Base-by-base conservation (phyloP, 2,329 filamentous ascomycete genomes). In the Elsinoe fawcettii region DNA sequence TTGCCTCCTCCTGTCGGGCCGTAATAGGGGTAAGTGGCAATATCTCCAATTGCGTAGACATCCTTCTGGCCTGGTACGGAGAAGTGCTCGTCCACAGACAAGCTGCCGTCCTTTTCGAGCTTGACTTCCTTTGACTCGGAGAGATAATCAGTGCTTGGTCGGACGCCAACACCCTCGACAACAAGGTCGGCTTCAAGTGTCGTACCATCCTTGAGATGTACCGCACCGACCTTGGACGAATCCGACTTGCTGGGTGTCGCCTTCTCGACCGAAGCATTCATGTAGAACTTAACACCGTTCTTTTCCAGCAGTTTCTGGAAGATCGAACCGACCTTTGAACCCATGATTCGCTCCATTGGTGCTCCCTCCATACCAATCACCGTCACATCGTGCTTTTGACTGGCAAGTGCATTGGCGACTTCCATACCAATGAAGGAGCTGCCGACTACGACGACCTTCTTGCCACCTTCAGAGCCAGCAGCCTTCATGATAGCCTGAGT, bases 371-470 rank as follows among this genome's bases (percentile, higher is more conserved):
- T 92, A 36, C 93, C 93, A 20, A 99, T 77, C 39, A 97, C 83
- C 6, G 87, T 87, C 14, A 99, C 90, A 7, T 85, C 75, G 70
- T 99, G 95, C 65, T 87, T 86, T 65, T 86, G 87, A 44, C 81
- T 74, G 0, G 87, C 85, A 0, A 95, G 75, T 55, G 76, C 86
- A 62, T 91, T 93, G 60, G 88, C 92, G n/a, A 95, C 82, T 72
- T 99, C 93, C 88, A 99, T 95, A 39, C 93, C 93, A 67, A 99
- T 99, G 72, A 99, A 99, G 0, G 90, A 95, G 59, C 87, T 92
- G 39, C 93, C 93, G 56, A 99, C 79, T 12, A 99, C 79, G 47
- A 96, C 90, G 63, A 99, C 84, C 72, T 96, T 96, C 79, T 96
- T 96, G 59, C 83, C 84, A 67, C 88, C 86, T 43, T 88, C 82